Evolutionary conservation across 768 basidiomycete species (phyloP), one percentile per base, ranked within the genome.

Genomic region (Mycena rebaudengoi): DNA sequence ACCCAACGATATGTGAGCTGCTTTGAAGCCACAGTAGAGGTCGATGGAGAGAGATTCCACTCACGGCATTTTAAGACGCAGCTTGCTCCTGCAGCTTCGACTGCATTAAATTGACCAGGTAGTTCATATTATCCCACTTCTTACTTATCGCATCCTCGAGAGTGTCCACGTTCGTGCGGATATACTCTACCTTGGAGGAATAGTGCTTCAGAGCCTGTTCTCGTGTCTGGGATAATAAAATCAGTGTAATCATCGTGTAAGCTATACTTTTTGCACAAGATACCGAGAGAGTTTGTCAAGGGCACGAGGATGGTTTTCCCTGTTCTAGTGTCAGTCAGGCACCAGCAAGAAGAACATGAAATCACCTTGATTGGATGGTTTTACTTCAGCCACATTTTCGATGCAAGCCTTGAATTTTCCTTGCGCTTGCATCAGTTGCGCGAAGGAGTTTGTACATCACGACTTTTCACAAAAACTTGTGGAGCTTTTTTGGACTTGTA

Each of bases 251-350:
- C 11, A 35, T 67, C 26, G 53, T 53, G n/a, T n/a, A n/a, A n/a
- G n/a, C n/a, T n/a, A n/a, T 46, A 94, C 98, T 86, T 99, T 99
- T 78, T 94, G 89, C 18, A 99, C 92, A 69, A 91, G 98, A 77
- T 98, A 99, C 0, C 98, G 3, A 99, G 85, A 1, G 96, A 98
- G 75, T 92, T 94, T 16, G 96, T 98, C 55, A 99, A 77, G 6
- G 98, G 97, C 11, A 99, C 94, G 16, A 99, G 83, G 64, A 98
- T 87, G 21, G 90, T 88, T 82, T 94, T 96, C 67, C 85, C 97
- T 98, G 68, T n/a, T 33, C 26, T n/a, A 32, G 4, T 5, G 21
- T 43, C 16, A 56, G 57, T 61, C 18, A 13, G 23, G n/a, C 30
- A n/a, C 21, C 58, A 44, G 43, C 7, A 25, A 35, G 7, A 46